phyloP scores from a whole-genome alignment of 441 rosid species.

The Biscutella laevigata region DNA sequence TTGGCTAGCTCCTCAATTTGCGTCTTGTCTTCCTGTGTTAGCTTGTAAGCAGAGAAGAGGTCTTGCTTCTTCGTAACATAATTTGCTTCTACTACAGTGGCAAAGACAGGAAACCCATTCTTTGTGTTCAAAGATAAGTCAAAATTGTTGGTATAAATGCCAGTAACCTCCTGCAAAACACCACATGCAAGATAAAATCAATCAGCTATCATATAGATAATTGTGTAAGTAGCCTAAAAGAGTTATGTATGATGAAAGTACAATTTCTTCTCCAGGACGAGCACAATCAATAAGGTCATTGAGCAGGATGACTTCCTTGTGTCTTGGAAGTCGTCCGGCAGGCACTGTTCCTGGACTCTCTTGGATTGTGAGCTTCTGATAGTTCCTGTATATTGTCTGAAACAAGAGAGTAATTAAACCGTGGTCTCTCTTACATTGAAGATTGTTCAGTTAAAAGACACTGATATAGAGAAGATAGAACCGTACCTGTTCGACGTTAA shows the following conservation, averaged over 20 bases:
- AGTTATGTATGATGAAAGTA: slow-evolving; percentile 21
- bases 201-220: neutral
- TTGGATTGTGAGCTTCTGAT: slow-evolving; percentile 93
- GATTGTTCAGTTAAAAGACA: neutral
- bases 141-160: slow-evolving; percentile 86
- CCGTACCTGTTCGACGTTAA: slow-evolving; percentile 85
- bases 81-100: slow-evolving; percentile 95
- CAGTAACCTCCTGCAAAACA: slow-evolving; percentile 75
- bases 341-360: slow-evolving; percentile 99
- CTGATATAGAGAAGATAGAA: neutral
- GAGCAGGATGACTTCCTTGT: slow-evolving; percentile 89
- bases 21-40: slow-evolving; percentile 88
- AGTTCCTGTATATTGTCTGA: slow-evolving; percentile 92
- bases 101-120: slow-evolving; percentile 93
- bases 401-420: slow-evolving; percentile 11
- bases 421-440: neutral
- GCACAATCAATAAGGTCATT: slow-evolving; percentile 97
- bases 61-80: slow-evolving; percentile 89
- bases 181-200: neutral
- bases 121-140: slow-evolving; percentile 92
- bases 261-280: slow-evolving; percentile 96
- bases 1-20: slow-evolving; percentile 82
- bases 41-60: slow-evolving; percentile 91
- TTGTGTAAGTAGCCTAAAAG: neutral
- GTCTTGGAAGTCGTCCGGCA: slow-evolving; percentile 98